Conservation (phyloP, 257 asterid genomes). For the Cordia subcordata region DNA sequence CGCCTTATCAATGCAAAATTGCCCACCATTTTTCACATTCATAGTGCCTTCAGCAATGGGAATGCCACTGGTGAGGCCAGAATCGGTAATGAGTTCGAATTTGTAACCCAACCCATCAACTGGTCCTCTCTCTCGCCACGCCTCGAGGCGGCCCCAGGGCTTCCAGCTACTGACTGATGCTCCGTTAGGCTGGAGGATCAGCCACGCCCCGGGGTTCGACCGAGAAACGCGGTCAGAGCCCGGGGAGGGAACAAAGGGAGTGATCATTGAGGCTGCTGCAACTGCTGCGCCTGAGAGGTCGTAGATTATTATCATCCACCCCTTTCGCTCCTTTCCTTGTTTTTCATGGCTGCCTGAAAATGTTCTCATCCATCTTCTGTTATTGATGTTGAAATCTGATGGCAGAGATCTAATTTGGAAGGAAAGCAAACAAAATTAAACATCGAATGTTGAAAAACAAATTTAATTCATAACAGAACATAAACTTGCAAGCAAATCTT, state of each 20-base stretch:
- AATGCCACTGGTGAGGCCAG: conserved; percentile 45
- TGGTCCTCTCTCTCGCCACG: conserved; percentile 79
- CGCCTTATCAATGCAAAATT: conserved; percentile 49
- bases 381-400: conserved; percentile 53
- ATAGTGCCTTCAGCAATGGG: conserved; percentile 78
- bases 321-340: conserved; percentile 63
- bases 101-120: conserved; percentile 72
- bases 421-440: not conserved
- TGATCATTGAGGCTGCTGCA: conserved; percentile 93
- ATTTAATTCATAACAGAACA: conserved; percentile 7
- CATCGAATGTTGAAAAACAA: not conserved
- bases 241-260: conserved; percentile 79
- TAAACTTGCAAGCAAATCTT: conserved; percentile 26
- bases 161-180: conserved; percentile 76
- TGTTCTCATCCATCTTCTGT: conserved; percentile 62
- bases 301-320: conserved; percentile 75
- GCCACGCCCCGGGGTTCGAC: conserved; percentile 90
- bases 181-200: conserved; percentile 72
- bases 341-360: conserved; percentile 44
- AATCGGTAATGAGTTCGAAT: conserved; percentile 63
- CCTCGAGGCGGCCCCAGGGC: conserved; percentile 96
- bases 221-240: conserved; percentile 81
- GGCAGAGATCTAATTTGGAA: conserved; percentile 53
- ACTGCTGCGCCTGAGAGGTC: conserved; percentile 89
- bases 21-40: conserved; percentile 65